Conservation (phyloP, 1,284 basidiomycete species). For the Athelia sp. region DNA sequence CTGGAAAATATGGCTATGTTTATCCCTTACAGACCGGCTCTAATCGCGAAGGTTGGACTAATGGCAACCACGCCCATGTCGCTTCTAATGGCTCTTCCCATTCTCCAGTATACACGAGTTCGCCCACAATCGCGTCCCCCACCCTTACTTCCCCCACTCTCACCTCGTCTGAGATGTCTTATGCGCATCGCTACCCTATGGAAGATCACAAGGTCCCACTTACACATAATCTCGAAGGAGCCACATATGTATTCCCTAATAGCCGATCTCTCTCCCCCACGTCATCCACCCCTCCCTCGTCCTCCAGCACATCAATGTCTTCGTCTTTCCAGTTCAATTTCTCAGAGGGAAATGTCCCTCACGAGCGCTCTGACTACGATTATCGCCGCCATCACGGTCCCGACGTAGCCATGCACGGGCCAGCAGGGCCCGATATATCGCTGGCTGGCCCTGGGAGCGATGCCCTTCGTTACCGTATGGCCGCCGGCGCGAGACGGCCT, state of each 20-base stretch:
- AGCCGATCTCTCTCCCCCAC: constrained; percentile 72
- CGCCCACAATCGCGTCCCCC: constrained; percentile 35
- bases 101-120: constrained; percentile 44
- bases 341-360: constrained; percentile 42
- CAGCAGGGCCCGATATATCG: constrained; percentile 66
- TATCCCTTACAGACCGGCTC: constrained; percentile 43
- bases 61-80: constrained; percentile 46
- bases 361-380: constrained; percentile 59
- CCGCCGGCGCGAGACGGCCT: constrained; percentile 37
- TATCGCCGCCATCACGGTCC: constrained; percentile 55
- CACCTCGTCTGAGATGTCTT: constrained; percentile 51
- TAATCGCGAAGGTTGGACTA: constrained; percentile 38
- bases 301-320: constrained; percentile 52
- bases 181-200: constrained; percentile 43
- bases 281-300: constrained; percentile 60
- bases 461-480: constrained; percentile 54
- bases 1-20: constrained; percentile 50
- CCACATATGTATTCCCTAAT: constrained; percentile 59
- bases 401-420: constrained; percentile 61
- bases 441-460: constrained; percentile 43
- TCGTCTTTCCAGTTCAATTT: constrained; percentile 63
- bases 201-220: constrained; percentile 62
- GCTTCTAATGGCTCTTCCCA: constrained; percentile 44
- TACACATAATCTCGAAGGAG: constrained; percentile 43
- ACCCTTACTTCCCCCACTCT: constrained; percentile 53